These are phyloP conservation scores for Gnaphalium uliginosum DNA, from an alignment of 129 eudicot genomes.

Conservation along the genomic window DNA sequence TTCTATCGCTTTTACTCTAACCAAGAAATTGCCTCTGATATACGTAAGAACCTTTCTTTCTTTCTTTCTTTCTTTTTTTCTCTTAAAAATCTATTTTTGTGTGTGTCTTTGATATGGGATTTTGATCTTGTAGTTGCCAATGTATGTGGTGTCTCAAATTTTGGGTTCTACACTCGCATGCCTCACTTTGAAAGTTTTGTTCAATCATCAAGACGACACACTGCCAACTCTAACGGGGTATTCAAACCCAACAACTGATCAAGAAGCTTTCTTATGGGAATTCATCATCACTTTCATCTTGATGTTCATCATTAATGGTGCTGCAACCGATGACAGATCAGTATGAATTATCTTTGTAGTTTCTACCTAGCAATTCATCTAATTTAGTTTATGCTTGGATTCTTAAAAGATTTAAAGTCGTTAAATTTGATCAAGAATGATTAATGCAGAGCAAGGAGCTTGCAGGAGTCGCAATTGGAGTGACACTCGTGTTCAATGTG, in stretches of 20 bases:
- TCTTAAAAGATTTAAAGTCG: background rate
- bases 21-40: constrained; percentile 39
- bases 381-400: background rate
- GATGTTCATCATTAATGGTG: constrained; percentile 59
- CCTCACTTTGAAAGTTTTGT: constrained; percentile 53
- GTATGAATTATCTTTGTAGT: constrained; percentile 24
- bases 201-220: constrained; percentile 47
- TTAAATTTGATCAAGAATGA: constrained; percentile 16
- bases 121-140: constrained; percentile 48
- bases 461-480: constrained; percentile 65
- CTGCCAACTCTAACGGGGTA: constrained; percentile 51
- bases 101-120: constrained; percentile 3
- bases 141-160: constrained; percentile 59
- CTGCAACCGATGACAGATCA: constrained; percentile 62
- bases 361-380: background rate
- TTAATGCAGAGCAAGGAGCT: constrained; percentile 49
- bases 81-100: background rate
- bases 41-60: constrained; percentile 30
- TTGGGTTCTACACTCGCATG: constrained; percentile 60
- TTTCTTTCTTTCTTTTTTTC: background rate
- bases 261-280: constrained; percentile 66
- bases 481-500: constrained; percentile 43
- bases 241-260: constrained; percentile 46
- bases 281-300: constrained; percentile 59
- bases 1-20: constrained; percentile 52